Conservation (phyloP, 2,329 filamentous ascomycete genomes). For the Fusarium sp. region DNA sequence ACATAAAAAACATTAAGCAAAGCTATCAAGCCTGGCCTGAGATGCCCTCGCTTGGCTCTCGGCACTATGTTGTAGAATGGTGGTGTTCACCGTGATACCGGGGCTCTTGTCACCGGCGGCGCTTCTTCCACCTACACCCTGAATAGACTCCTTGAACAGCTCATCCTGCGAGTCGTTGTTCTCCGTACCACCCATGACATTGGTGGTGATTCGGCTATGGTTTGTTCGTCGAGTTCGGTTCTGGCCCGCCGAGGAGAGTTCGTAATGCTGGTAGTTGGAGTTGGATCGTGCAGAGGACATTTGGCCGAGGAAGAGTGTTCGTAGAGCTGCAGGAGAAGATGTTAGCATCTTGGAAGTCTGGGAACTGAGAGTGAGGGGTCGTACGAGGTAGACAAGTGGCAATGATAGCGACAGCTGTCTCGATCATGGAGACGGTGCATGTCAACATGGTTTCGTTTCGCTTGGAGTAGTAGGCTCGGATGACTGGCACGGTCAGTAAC, state of each 20-base stretch:
- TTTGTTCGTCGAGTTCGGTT: conserved; percentile 39
- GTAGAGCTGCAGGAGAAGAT: conserved; percentile 15
- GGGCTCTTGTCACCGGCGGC: conserved; percentile 13
- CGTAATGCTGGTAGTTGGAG: conserved; percentile 43
- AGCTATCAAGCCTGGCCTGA: conserved; percentile 10
- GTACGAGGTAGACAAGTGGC: conserved; percentile 55
- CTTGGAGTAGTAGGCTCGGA: conserved; percentile 54
- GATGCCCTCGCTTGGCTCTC: conserved; percentile 18
- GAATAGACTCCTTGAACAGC: conserved; percentile 30
- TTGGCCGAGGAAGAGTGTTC: conserved; percentile 41
- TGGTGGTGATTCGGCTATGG: conserved; percentile 40
- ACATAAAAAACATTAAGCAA: conserved; percentile 6
- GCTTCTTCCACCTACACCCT: background rate
- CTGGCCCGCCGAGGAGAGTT: conserved; percentile 40
- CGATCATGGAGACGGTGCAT: conserved; percentile 56
- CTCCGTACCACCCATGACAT: conserved; percentile 42
- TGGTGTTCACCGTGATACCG: conserved; percentile 42
- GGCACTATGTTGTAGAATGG: conserved; percentile 30
- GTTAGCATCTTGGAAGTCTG: background rate
- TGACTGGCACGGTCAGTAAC: conserved; percentile 38
- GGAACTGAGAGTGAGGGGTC: background rate
- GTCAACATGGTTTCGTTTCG: conserved; percentile 55
- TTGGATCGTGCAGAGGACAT: conserved; percentile 36
- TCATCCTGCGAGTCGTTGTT: conserved; percentile 46
- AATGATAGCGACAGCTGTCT: conserved; percentile 57